Evolutionary conservation across 768 basidiomycete genomes (phyloP), one percentile per base, ranked within the genome.

Genomic region (Lactifluus volemus): DNA sequence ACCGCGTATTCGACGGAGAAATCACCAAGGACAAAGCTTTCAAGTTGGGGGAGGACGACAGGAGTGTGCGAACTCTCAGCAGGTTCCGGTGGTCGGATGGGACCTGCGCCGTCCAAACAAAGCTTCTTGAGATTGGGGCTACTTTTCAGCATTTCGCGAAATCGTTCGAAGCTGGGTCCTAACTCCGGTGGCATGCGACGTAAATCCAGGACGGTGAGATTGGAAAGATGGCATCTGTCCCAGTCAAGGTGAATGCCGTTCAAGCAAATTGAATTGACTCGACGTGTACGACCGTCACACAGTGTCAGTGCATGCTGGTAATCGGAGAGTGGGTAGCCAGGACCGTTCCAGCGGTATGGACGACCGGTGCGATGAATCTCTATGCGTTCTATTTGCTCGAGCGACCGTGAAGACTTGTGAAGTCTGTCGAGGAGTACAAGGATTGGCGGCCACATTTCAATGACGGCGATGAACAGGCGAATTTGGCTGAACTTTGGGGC

Each of bases 201-300:
- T 55, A 90, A 72, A 65, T 88, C 86, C 57, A 90, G 75, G 10
- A 79, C 79, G 25, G 78, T 78, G n/a, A 90, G 79, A 65, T 86
- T 81, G 36, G 69, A 66, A 9, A 85, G 32, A 54, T 70, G 56
- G 8, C 83, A 76, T 17, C 69, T 70, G 14, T 72, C 65, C 82
- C 86, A 89, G 70, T 88, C 78, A 61, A 88, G 72, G 62, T 83
- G 76, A 32, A 89, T 72, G 3, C 84, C 85, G 57, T 82, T 80
- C 34, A 86, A 68, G 41, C 79, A 76, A 45, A 88, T 66, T 65
- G 81, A 77, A 32, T 72, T 71, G 10, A 89, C 72, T n/a, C 69
- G 68, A 8, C 75, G 77, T 1, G 81, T 73, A 10, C 64, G 62
- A 1, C 73, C 77, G 17, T 82, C 80, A 56, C 79, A 84, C 61